Evolutionary conservation across 768 basidiomycete genomes (phyloP), one percentile per base, ranked within the genome.

Genomic region (Chalciporus pseudorubinellus): DNA sequence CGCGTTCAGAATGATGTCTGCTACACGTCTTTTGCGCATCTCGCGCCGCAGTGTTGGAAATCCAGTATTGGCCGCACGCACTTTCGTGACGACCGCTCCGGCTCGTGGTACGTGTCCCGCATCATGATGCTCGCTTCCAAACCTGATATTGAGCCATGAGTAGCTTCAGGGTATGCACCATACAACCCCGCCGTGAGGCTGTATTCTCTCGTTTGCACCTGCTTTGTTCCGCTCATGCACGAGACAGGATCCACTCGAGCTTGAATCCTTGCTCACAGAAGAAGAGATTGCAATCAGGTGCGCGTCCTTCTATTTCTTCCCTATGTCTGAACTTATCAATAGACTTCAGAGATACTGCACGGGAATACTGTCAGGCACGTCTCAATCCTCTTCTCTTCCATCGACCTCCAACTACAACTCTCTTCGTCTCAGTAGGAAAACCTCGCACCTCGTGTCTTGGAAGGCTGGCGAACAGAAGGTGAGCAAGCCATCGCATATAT

Each of bases 241-340:
- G 29, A 21, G 39, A 6, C 50, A 94, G 91, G 95, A 98, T 65
- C 89, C 94, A 0, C 72, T 98, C 57, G 81, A 81, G 60, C 62
- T 93, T 24, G 88, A 92, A 53, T 82, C 83, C 0, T 76, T 90
- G 36, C 72, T 98, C 55, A 90, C 90, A 0, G 92, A 93, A 46
- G 95, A 97, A 33, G 95, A 98, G 71, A 77, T 82, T 57, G 87
- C 89, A 13, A 87, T 97, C 59, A 82, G 92, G 94, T 93, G 53
- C 21, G 56, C 39, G 4, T 36, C 39, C 76, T 58, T 51, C 16
- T 26, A 40, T 11, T 16, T 22, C 13, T 3, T 18, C 26, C 10
- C 5, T 19, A 28, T 29, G 33, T 47, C 39, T 45, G 44, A 51
- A 24, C 53, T 49, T 38, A 51, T 18, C 10, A 18, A 24, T 22